Evolutionary conservation across 1,139 yeast species (phyloP).

Genomic region (Suhomyces bolitotheri): DNA sequence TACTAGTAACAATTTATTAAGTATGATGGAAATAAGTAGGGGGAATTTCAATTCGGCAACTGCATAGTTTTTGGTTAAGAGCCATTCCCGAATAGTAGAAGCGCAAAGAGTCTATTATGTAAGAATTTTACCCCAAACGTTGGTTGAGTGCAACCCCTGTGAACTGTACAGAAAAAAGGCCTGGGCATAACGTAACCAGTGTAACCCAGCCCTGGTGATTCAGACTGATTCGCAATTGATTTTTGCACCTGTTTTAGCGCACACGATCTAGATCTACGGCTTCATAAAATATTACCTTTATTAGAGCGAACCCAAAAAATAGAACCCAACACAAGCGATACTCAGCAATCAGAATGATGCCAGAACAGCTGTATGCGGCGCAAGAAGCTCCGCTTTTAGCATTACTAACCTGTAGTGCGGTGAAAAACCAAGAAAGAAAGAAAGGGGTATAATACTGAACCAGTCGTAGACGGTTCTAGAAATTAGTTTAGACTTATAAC

Average conservation of each 20-base stretch:
- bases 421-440: not conserved
- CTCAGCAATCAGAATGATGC: constrained; percentile 9
- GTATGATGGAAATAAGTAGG: not conserved
- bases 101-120: not conserved
- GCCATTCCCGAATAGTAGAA: not conserved
- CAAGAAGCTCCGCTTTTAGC: constrained; percentile 1
- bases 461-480: constrained; percentile 1
- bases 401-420: constrained; percentile 10
- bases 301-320: constrained; percentile 5
- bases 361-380: not conserved
- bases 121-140: no score
- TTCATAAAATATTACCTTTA: no score
- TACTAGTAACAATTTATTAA: constrained; percentile 1
- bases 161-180: no score
- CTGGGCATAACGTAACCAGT: no score
- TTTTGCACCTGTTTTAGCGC: no score
- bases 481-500: constrained; percentile 26
- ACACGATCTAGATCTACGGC: no score
- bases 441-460: not conserved
- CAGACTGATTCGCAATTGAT: no score
- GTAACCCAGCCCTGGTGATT: no score
- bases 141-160: no score
- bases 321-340: not conserved
- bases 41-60: no score
- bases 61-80: no score